Evolutionary conservation across 257 asterid species (phyloP), one percentile per base, ranked within the genome.

Genomic region (Nicotiana tabacum): DNA sequence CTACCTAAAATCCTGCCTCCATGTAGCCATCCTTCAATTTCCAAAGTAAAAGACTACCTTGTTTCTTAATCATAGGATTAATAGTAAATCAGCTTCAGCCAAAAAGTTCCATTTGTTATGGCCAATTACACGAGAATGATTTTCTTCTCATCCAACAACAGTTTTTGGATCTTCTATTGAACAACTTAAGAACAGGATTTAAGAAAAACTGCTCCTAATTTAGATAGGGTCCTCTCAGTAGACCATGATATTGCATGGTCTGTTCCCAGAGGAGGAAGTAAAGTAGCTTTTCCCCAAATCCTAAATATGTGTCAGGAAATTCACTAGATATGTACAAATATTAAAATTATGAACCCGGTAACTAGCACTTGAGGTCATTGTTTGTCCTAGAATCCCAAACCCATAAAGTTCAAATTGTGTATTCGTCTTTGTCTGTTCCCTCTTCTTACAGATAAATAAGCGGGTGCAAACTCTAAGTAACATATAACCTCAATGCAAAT

Each of bases 51-150:
- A 74, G 43, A 74, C 80, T 74, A 51, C 64, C 53, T 12, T 48
- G 7, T 15, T 74, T 74, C 43, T 74, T 46, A 74, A 48, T 27
- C 80, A 21, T 27, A 74, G 21, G 12, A 48, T 74, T 48, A 27
- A 27, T 21, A 48, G 27, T 51, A 74, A 74, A 74, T 74, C 80
- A 74, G 62, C 64, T 48, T 24, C 80, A 74, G 80, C 80, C 80
- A 74, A 13, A 48, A 74, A 74, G 27, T 27, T 74, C 80, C 80
- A 74, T 43, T 72, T 11, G 37, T 24, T 21, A 48, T 74, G 43
- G 15, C 43, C 80, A 48, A 74, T 4, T 48, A 74, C 64, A 74
- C 62, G 53, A 27, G 29, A 46, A 15, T 6, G 43, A 74, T 29
- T 13, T 3, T 15, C 62, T 30, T 48, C 80, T 15, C 43, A 74